These are phyloP conservation scores for Trametes villosa DNA, from an alignment of 768 basidiomycete species.

Conservation along the genomic window DNA sequence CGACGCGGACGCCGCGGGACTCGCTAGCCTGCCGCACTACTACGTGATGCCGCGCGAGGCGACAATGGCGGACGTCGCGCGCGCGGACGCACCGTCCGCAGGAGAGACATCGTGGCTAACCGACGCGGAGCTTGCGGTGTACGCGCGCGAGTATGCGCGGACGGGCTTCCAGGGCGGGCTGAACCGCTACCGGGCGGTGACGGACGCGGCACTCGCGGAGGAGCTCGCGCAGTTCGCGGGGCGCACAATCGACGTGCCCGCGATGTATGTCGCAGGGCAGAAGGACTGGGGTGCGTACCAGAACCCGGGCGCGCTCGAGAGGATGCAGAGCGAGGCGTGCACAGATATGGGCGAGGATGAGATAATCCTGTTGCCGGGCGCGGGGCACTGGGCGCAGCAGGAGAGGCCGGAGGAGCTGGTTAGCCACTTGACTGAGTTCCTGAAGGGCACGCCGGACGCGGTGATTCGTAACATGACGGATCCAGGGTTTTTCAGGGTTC, in stretches of 20 bases:
- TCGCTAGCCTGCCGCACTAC: constrained; percentile 52
- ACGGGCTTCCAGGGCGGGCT: constrained; percentile 70
- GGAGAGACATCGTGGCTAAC: constrained; percentile 50
- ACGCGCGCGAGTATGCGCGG: constrained; percentile 50
- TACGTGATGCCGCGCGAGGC: constrained; percentile 62
- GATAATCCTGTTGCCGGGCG: constrained; percentile 56
- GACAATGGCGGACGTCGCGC: constrained; percentile 56
- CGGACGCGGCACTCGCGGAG: constrained; percentile 39
- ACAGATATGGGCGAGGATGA: constrained; percentile 25
- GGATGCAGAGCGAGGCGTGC: constrained; percentile 43
- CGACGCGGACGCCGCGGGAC: constrained; percentile 2
- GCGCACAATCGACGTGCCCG: constrained; percentile 53
- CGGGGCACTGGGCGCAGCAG: constrained; percentile 71
- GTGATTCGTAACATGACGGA: background rate
- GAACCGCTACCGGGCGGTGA: constrained; percentile 55
- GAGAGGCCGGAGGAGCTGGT: constrained; percentile 52
- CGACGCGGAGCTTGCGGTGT: constrained; percentile 52
- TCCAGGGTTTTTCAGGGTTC: background rate
- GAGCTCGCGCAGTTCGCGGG: constrained; percentile 52
- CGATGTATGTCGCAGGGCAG: constrained; percentile 59
- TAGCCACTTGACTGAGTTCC: constrained; percentile 45
- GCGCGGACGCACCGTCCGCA: constrained; percentile 38
- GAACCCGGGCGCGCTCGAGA: constrained; percentile 49
- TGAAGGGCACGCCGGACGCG: constrained; percentile 22
- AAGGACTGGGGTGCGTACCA: constrained; percentile 69